A percentile compares a stretch with the other conserved stretches of the same genome.
These are phyloP conservation scores for Ulmus americana DNA, from an alignment of 331 rosid species.

Conservation along the genomic window DNA sequence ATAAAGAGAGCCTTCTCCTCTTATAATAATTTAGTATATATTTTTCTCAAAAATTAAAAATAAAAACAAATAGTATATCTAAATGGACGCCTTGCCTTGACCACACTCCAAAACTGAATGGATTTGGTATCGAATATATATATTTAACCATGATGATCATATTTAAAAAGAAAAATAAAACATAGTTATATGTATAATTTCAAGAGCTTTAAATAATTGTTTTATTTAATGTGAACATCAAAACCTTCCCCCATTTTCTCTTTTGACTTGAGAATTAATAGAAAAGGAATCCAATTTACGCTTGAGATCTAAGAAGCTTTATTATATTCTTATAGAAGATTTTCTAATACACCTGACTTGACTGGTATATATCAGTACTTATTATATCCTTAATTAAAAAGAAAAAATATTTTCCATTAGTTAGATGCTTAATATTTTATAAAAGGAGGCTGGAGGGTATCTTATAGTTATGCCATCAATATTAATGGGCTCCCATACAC, in stretches of 20 bases:
- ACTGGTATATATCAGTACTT: background rate
- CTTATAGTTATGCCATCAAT: background rate
- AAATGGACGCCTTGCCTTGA: constrained; percentile 25
- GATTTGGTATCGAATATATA: constrained; percentile 13
- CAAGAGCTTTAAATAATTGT: constrained; percentile 10
- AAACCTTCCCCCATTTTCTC: constrained; percentile 28
- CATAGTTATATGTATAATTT: constrained; percentile 4
- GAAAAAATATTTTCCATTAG: background rate
- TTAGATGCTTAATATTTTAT: background rate
- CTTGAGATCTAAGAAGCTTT: constrained; percentile 18
- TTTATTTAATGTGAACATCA: constrained; percentile 24
- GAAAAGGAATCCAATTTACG: constrained; percentile 8
- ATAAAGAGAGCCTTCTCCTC: constrained; percentile 5
- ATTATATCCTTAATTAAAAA: constrained; percentile 2
- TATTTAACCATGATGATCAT: constrained; percentile 1
- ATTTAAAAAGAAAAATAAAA: too few relatives aligned
- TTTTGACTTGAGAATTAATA: constrained; percentile 21
- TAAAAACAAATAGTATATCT: background rate
- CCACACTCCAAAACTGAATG: constrained; percentile 11
- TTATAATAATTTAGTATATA: too few relatives aligned
- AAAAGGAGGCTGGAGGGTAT: background rate
- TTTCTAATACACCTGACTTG: constrained; percentile 14
- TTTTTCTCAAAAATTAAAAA: too few relatives aligned
- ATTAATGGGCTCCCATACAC: constrained; percentile 9
- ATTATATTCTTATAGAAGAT: background rate